Conservation (phyloP, 257 asterid genomes). For the Scutellaria baicalensis region DNA sequence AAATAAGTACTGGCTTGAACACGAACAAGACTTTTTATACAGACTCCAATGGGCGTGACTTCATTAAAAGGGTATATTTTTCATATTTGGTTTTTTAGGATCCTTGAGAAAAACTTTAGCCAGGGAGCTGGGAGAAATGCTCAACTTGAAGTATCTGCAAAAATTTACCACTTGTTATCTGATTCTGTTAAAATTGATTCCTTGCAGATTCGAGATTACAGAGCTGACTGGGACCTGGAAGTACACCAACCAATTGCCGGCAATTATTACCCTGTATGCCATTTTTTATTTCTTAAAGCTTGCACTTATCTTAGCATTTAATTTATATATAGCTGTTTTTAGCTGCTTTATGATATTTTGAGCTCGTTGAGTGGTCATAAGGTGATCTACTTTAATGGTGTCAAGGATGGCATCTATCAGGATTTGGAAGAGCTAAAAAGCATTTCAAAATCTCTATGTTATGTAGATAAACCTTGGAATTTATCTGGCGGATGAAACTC, state of each 20-base stretch:
- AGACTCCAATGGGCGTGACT: slow-evolving; percentile 85
- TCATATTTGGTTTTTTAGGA: slow-evolving; percentile 1
- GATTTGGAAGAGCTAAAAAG: not conserved
- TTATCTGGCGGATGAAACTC: slow-evolving; percentile 55
- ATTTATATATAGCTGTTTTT: not conserved
- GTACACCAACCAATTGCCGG: slow-evolving; percentile 71
- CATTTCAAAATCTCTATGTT: slow-evolving; percentile 3
- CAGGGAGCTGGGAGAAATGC: not conserved
- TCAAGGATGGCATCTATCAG: not conserved
- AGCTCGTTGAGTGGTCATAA: not conserved
- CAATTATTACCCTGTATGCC: slow-evolving; percentile 72
- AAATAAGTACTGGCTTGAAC: slow-evolving; percentile 52
- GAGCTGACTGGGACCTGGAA: slow-evolving; percentile 75
- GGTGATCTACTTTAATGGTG: not conserved
- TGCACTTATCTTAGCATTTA: slow-evolving; percentile 6
- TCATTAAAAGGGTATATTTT: slow-evolving; percentile 56
- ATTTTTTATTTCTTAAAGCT: not conserved
- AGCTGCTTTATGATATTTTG: slow-evolving; percentile 9
- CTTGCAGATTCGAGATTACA: slow-evolving; percentile 51
- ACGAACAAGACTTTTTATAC: slow-evolving; percentile 68
- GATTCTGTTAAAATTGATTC: slow-evolving; percentile 11
- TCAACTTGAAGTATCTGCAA: not conserved
- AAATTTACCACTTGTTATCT: slow-evolving; percentile 1
- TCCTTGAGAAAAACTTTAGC: not conserved
- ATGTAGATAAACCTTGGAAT: slow-evolving; percentile 71